Percentiles rank a stretch among this genome's conserved stretches.
Evolutionary conservation across 352 stramenopile species (phyloP).

Genomic region (Elongisporangium anandrum): DNA sequence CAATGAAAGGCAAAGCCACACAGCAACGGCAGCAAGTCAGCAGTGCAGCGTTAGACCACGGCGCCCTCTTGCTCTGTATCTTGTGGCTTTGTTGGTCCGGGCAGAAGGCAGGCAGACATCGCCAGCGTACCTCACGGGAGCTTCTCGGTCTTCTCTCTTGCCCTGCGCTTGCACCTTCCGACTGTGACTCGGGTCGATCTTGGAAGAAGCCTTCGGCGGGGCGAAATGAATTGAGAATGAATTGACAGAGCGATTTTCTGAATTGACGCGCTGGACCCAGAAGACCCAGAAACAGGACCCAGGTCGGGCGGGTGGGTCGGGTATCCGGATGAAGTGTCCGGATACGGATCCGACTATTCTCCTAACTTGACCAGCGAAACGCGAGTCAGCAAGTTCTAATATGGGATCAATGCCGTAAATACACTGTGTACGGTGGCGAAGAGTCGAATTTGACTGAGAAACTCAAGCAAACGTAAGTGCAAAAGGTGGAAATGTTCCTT

Average conservation of each 20-base stretch:
- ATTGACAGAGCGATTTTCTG: slow-evolving; percentile 8
- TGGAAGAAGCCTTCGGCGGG: background rate
- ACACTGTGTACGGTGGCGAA: no score
- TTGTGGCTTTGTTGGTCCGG: background rate
- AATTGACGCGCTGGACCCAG: slow-evolving; percentile 3
- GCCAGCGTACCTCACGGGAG: background rate
- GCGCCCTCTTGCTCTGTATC: background rate
- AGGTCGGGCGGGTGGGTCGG: background rate
- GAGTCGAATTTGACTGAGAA: no score
- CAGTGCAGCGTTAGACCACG: background rate
- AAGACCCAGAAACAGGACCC: slow-evolving; percentile 1
- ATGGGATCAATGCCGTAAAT: background rate
- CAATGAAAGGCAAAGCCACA: background rate
- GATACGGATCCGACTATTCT: slow-evolving; percentile 10
- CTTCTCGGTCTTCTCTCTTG: background rate
- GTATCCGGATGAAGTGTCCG: slow-evolving; percentile 11
- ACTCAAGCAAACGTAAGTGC: no score
- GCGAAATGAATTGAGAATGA: slow-evolving; percentile 4
- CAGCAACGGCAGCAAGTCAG: background rate
- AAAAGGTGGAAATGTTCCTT: background rate
- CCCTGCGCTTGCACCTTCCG: background rate
- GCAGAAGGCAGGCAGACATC: background rate
- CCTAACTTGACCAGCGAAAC: background rate
- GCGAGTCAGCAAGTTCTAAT: background rate
- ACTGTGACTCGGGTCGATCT: background rate